These are phyloP conservation scores for Lotus japonicus DNA, from an alignment of 306 rosid species.

Conservation along the genomic window DNA sequence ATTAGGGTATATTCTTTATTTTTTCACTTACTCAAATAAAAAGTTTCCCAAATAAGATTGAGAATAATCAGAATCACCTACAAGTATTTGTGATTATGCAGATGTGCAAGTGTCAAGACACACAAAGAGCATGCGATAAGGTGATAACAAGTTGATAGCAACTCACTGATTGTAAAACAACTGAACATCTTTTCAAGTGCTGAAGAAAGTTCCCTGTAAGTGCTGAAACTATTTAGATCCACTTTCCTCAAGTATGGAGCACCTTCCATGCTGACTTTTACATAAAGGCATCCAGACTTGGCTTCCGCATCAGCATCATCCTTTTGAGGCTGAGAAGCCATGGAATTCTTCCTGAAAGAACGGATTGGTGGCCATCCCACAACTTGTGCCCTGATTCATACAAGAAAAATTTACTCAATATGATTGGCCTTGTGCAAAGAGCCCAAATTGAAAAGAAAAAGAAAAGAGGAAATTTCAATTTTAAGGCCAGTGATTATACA, in stretches of 20 bases:
- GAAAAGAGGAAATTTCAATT: too few relatives aligned
- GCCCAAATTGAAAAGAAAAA: neutral
- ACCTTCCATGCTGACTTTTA: conserved; percentile 97
- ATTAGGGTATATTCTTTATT: neutral
- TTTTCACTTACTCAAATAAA: neutral
- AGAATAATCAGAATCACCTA: neutral
- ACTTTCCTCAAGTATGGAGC: conserved; percentile 94
- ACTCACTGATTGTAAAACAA: conserved; percentile 84
- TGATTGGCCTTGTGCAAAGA: neutral
- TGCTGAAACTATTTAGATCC: conserved; percentile 72
- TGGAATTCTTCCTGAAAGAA: conserved; percentile 85
- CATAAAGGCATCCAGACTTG: conserved; percentile 71
- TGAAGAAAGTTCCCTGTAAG: conserved; percentile 73
- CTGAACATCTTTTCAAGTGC: conserved; percentile 97
- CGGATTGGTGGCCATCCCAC: conserved; percentile 99
- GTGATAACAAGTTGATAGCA: conserved; percentile 12
- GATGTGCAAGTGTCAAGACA: neutral
- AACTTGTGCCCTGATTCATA: conserved; percentile 75
- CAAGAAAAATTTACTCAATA: conserved; percentile 2
- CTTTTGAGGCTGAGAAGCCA: conserved; percentile 63
- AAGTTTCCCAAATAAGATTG: neutral
- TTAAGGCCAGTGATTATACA: neutral
- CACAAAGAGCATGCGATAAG: neutral
- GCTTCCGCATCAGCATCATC: conserved; percentile 50
- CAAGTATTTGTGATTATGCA: neutral